Base-by-base conservation (phyloP, 495 filamentous ascomycete genomes). In the Penicillium taxi region DNA sequence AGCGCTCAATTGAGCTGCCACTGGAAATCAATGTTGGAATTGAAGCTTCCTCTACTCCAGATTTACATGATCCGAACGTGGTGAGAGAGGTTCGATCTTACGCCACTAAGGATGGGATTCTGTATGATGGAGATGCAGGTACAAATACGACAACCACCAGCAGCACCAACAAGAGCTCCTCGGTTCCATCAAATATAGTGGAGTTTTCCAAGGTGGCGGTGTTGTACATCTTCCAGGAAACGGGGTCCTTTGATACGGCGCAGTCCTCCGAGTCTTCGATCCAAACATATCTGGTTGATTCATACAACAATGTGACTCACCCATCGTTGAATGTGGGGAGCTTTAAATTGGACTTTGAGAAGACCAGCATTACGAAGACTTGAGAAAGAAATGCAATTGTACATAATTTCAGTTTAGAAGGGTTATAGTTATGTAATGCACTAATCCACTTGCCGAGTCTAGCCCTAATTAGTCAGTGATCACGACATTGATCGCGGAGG, bases 151-250 rank as follows among this genome's bases (percentile, higher is more conserved):
- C 48, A 5, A 40, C 52, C 6, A 30, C 53, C 20, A 21, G 51
- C 21, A 2, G 31, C 46, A 19, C 37, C 48, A 32, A 26, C 47
- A 9, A 35, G 37, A 13, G 32, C 35, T 42, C 45, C 3, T 36
- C 45, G 12, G 52, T 66, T 6, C 58, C 53, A 0, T 33, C 27
- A 2, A 16, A 35, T 0, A 47, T 56, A 8, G 31, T 71, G 23
- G 59, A 71, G 18, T 75, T 75, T 43, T 67, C 70, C 1, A 57
- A 60, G 32, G 52, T 64, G 16, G 63, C 67, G 6, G 63, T 75
- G 8, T 53, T 75, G 13, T 73, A 69, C 43, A 66, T 75, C 38
- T 53, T 74, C 24, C 56, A 73, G 47, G 58, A 70, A 35, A 71
- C 69, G 0, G 63, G 62, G 2, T 54, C 54, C 0, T 41, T 75